Conservation (phyloP, 805 yeast genomes). For the Saturnispora halmiae region DNA sequence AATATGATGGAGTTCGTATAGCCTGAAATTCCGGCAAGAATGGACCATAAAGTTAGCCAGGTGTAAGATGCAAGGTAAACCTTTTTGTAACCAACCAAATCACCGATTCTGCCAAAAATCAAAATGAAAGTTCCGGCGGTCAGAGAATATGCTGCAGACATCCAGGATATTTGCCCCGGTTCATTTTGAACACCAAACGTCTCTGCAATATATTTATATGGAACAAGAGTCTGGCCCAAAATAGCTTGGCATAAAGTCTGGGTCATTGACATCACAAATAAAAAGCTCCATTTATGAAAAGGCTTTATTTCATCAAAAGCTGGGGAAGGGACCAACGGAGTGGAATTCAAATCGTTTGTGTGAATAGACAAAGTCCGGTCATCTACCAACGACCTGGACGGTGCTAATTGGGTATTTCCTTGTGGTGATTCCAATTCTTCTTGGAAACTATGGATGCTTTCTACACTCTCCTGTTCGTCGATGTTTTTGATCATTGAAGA, state of each 20-base stretch:
- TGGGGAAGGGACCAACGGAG: no score
- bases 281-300: no score
- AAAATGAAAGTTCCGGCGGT: constrained; percentile 68
- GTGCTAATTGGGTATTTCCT: no score
- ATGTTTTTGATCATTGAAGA: no score
- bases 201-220: constrained; percentile 24
- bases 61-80: constrained; percentile 47
- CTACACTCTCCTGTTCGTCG: no score
- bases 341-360: no score
- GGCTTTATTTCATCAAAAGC: no score
- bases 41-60: constrained; percentile 48
- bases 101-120: constrained; percentile 63
- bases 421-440: no score
- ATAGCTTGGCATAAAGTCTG: constrained; percentile 35
- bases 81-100: constrained; percentile 53
- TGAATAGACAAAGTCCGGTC: no score
- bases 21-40: constrained; percentile 49
- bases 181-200: constrained; percentile 22
- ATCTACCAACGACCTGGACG: no score
- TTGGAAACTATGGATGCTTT: no score
- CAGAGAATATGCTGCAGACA: constrained; percentile 60
- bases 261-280: no score
- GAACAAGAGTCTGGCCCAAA: constrained; percentile 26
- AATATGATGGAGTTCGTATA: constrained; percentile 43
- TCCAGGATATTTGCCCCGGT: constrained; percentile 45